A percentile compares a stretch with the other conserved stretches of the same genome.
phyloP scores from a whole-genome alignment of 139 green algal genomes.

The Zygnema circumcarinatum region DNA sequence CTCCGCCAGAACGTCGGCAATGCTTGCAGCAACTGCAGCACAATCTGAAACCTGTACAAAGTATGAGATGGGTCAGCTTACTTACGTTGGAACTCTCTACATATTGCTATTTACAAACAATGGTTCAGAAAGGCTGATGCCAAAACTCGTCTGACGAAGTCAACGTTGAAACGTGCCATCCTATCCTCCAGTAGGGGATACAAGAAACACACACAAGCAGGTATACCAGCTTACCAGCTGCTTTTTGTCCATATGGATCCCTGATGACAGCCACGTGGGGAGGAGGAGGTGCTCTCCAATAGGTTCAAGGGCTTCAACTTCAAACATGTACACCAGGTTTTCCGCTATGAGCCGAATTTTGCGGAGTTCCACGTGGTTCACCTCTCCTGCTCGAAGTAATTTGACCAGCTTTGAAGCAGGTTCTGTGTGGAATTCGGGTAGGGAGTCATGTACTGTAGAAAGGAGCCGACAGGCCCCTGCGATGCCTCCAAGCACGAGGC shows the following conservation, averaged over 20 bases:
- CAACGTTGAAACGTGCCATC: too few species aligned
- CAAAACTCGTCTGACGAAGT: too few species aligned
- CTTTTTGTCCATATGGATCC: conserved; percentile 8
- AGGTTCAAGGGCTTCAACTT: background rate
- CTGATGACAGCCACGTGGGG: conserved; percentile 10
- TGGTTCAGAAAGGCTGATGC: too few species aligned
- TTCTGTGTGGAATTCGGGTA: conserved; percentile 35
- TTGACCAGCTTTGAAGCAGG: conserved; percentile 39
- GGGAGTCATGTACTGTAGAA: too few species aligned
- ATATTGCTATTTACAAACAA: too few species aligned
- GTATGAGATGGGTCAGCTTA: too few species aligned
- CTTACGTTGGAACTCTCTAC: too few species aligned
- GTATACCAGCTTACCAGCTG: conserved; percentile 21
- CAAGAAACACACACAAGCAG: too few species aligned
- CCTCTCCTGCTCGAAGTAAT: conserved; percentile 38
- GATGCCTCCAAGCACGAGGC: too few species aligned
- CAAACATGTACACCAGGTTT: conserved; percentile 27
- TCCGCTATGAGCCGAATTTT: background rate
- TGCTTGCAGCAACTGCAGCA: background rate
- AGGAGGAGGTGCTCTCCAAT: conserved; percentile 10
- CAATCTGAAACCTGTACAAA: conserved; percentile 7
- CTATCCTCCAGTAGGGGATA: too few species aligned
- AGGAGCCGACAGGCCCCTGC: too few species aligned
- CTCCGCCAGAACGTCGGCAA: conserved; percentile 5
- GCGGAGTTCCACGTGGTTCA: conserved; percentile 24